A percentile compares a stretch with the other conserved stretches of the same genome.
Evolutionary conservation across 164 flowering plant genomes (phyloP).

Genomic region (Annona squamosa): DNA sequence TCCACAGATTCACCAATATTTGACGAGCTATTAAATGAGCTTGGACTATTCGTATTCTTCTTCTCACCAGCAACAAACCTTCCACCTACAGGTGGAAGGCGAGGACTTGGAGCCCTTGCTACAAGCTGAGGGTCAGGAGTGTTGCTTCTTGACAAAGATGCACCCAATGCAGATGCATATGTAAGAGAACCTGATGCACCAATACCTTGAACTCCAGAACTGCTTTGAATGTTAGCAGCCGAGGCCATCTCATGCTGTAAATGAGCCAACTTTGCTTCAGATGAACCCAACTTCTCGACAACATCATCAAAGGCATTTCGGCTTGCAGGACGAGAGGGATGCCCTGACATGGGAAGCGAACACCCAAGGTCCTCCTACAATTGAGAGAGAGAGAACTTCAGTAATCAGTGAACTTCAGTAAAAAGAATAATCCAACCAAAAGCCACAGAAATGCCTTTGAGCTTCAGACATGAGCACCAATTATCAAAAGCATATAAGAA

Average conservation of each 20-base stretch:
- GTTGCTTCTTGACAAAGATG: conserved; percentile 65
- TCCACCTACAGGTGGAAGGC: conserved; percentile 67
- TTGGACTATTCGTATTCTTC: conserved; percentile 33
- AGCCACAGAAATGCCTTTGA: neutral
- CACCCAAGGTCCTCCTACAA: conserved; percentile 63
- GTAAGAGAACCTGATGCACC: conserved; percentile 44
- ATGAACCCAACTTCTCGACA: conserved; percentile 28
- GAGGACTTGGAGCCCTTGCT: conserved; percentile 70
- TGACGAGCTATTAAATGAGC: conserved; percentile 34
- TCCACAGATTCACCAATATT: conserved; percentile 39
- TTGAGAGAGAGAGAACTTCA: neutral
- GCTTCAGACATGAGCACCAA: too few relatives aligned
- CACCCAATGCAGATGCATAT: conserved; percentile 69
- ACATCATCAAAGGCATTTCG: conserved; percentile 57
- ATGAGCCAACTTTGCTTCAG: conserved; percentile 52
- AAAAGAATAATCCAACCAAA: conserved; percentile 1
- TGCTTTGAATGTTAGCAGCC: conserved; percentile 28
- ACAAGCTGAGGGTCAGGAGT: conserved; percentile 73
- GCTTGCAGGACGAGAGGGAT: conserved; percentile 72
- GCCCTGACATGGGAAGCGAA: conserved; percentile 34
- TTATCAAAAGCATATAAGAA: too few relatives aligned
- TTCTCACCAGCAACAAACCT: conserved; percentile 45
- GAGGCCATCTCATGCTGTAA: conserved; percentile 43
- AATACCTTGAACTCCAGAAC: conserved; percentile 23
- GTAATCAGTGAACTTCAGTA: neutral